These are phyloP conservation scores for Cordyceps sp. DNA, from an alignment of 2,329 filamentous ascomycete species.

Conservation along the genomic window DNA sequence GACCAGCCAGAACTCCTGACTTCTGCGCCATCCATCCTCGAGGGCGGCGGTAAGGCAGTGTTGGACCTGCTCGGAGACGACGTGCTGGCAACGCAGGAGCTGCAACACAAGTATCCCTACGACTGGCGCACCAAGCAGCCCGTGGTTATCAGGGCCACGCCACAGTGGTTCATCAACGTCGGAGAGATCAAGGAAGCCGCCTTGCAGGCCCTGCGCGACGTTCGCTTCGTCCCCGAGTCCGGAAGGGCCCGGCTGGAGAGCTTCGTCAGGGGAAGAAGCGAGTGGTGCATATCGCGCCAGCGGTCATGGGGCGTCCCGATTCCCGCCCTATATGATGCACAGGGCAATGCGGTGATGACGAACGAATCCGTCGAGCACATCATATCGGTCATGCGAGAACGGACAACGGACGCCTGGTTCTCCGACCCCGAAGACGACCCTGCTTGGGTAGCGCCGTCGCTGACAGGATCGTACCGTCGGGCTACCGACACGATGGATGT, in stretches of 20 bases:
- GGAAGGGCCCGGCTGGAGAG: conserved; percentile 63
- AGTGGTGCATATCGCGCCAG: conserved; percentile 97
- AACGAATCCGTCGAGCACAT: conserved; percentile 71
- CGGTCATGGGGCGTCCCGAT: conserved; percentile 95
- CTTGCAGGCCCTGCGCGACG: conserved; percentile 49
- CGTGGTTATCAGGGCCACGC: conserved; percentile 78
- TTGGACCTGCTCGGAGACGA: conserved; percentile 48
- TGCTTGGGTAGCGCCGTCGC: conserved; percentile 55
- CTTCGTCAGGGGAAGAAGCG: conserved; percentile 73
- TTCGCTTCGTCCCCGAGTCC: conserved; percentile 62
- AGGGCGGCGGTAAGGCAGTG: conserved; percentile 51
- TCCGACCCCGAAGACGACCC: conserved; percentile 60
- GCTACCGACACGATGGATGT: conserved; percentile 97
- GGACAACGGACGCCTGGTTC: conserved; percentile 91
- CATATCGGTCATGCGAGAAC: conserved; percentile 56
- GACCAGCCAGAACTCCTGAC: conserved; percentile 48
- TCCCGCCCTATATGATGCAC: conserved; percentile 65
- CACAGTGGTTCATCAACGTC: conserved; percentile 96
- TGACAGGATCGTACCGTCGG: conserved; percentile 48
- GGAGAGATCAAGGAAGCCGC: conserved; percentile 63
- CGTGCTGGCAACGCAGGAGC: conserved; percentile 53
- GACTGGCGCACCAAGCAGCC: conserved; percentile 95
- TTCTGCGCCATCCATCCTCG: conserved; percentile 52
- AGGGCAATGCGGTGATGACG: conserved; percentile 62
- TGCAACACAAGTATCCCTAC: conserved; percentile 89